A percentile compares a stretch with the other conserved stretches of the same genome.
phyloP scores from a whole-genome alignment of 306 rosid genomes.

The Myrica gale region DNA sequence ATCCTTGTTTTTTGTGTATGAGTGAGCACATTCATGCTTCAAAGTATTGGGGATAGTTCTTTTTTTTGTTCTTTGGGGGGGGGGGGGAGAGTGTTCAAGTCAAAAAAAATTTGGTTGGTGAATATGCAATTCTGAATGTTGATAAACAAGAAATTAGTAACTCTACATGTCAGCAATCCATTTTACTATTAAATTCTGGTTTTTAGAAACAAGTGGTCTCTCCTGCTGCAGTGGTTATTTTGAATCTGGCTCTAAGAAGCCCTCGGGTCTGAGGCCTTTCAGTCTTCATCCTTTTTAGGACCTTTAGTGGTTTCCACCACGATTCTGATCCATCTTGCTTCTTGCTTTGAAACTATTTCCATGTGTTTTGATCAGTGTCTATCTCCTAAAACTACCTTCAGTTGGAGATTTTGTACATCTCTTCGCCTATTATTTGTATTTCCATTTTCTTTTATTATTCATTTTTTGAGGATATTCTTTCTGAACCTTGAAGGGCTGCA shows the following conservation, averaged over 20 bases:
- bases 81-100: too few relatives aligned
- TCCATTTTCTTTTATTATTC: slow-evolving; percentile 18
- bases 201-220: neutral
- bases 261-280: slow-evolving; percentile 2
- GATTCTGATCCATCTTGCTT: neutral
- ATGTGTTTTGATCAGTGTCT: neutral
- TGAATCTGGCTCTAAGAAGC: slow-evolving; percentile 3
- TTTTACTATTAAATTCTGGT: neutral
- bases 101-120: too few relatives aligned
- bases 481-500: slow-evolving; percentile 62
- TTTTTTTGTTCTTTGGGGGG: too few relatives aligned
- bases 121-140: neutral
- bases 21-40: too few relatives aligned
- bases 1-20: too few relatives aligned
- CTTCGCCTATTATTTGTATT: neutral
- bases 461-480: slow-evolving; percentile 13
- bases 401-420: slow-evolving; percentile 18
- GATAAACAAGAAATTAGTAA: neutral
- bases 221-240: neutral
- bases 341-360: neutral
- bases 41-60: too few relatives aligned
- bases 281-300: neutral
- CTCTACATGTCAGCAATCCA: neutral
- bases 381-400: neutral
- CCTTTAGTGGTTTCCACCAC: neutral